These are phyloP conservation scores for Pichia sp. DNA, from an alignment of 1,139 yeast species.

Conservation along the genomic window DNA sequence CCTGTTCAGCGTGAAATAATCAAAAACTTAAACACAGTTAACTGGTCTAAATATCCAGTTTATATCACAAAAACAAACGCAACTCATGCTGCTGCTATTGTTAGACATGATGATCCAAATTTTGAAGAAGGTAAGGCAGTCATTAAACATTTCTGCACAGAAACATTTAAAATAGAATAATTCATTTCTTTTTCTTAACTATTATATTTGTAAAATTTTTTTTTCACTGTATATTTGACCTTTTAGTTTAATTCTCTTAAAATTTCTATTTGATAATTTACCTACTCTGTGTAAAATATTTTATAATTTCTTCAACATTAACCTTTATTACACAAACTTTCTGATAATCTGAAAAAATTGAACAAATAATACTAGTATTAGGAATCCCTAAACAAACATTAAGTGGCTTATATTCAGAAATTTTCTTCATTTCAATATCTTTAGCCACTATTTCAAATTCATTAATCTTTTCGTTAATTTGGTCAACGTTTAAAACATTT, in stretches of 20 bases:
- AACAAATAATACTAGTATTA: constrained; percentile 6
- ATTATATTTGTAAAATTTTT: neutral
- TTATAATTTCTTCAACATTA: constrained; percentile 6
- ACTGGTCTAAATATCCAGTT: constrained; percentile 68
- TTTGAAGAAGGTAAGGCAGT: constrained; percentile 64
- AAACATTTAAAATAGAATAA: constrained; percentile 27
- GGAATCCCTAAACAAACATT: constrained; percentile 10
- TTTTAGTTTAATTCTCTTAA: neutral
- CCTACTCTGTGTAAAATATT: neutral
- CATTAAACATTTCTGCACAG: constrained; percentile 55
- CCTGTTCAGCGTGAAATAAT: constrained; percentile 47
- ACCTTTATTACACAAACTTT: constrained; percentile 5
- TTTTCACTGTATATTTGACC: neutral
- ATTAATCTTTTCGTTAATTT: too few relatives aligned
- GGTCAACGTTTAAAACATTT: constrained; percentile 18
- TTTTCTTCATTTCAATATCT: neutral
- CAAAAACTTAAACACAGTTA: constrained; percentile 46
- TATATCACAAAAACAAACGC: constrained; percentile 58
- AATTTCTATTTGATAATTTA: neutral
- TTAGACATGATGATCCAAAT: constrained; percentile 46
- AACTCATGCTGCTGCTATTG: constrained; percentile 79
- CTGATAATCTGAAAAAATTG: constrained; percentile 13
- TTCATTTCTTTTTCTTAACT: neutral
- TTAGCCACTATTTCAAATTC: neutral
- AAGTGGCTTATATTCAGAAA: constrained; percentile 1